Evolutionary conservation across 495 filamentous ascomycete species (phyloP), one percentile per base, ranked within the genome.

Genomic region (Ramalina peruviana): DNA sequence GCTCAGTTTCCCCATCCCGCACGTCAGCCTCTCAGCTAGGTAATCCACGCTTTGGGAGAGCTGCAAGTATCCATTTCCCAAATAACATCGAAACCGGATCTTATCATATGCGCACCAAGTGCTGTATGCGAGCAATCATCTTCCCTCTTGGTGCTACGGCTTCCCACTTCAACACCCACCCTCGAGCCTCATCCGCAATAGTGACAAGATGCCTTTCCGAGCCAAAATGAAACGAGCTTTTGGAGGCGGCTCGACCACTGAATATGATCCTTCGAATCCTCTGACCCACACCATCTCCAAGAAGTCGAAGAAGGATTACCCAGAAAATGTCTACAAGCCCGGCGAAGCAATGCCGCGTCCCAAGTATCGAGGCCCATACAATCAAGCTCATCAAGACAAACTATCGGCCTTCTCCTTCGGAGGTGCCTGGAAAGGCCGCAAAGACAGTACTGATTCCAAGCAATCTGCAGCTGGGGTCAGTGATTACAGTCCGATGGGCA

Each of bases 321-420:
- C 55, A 16, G 53, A 56, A 40, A 55, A 58, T 47, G 53, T 58
- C 46, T 75, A 76, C 55, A 64, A 65, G 43, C 71, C 69, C 30
- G 54, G 64, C 52, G 73, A 76, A 52, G 25, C 47, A 11, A 62
- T 71, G 33, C 73, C 73, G 3, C 67, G 63, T 11, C 72, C 73
- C 19, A 76, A 76, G 47, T 76, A 75, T 49, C 63, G 63, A 2
- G 73, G 72, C 4, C 72, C 73, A 0, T 73, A 71, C 54, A 71
- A 76, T 54, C 67, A 63, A 43, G 67, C 67, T 52, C 73, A 76
- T 53, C 70, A 72, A 55, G 67, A 69, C 26, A 62, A 59, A 27
- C 50, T 76, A 48, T 65, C 68, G n/a, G 65, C 71, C 11, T 76
- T 72, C 68, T 70, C 66, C 19, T 76, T 76, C 42, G 62, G 60